Evolutionary conservation across 169 alveolate species (phyloP), one percentile per base, ranked within the genome.

Genomic region (Babesia divergens): DNA sequence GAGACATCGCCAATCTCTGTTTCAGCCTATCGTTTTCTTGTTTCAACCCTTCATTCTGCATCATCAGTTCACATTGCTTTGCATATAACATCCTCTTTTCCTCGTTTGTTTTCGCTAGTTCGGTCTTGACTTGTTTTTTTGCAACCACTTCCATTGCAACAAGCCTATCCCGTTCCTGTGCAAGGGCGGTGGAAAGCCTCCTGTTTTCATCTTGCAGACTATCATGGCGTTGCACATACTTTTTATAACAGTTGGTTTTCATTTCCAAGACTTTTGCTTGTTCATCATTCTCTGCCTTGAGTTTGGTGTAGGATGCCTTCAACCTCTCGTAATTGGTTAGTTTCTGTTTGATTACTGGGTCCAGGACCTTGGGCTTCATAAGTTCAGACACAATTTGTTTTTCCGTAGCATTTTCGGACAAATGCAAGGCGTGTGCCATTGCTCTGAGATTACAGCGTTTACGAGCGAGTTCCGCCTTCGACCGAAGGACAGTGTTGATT

Each of bases 391-490:
- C 31, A 52, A 77, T 77, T 44, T 51, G 56, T 20, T 40, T 62
- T 18, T 38, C 49, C 0, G 81, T 77, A 6, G 77, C 50, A 31
- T 72, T 55, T 16, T 53, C 76, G 18, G 54, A 35, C 58, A 77
- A 18, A 29, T 60, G 69, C 16, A 77, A 43, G 0, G 82, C 62
- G 2, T 49, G 37, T 20, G 72, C 74, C 35, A 77, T 50, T 4
- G 38, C 20, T 18, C 44, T 52, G 37, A 55, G 28, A 20, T 77
- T 81, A 9, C 86, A 77, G 34, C 56, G 71, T 2, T 65, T 28
- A 22, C 72, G 51, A 8, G 86, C 86, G 9, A 77, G 44, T 34
- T 68, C 72, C 3, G 77, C 86, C 75, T 69, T 77, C 70, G 70
- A 42, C 5, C 34, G 29, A 4, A 77, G 74, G 18, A 77, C 53